Conservation (phyloP, 2,329 filamentous ascomycete species). For the Nigrograna mackinnonii region DNA sequence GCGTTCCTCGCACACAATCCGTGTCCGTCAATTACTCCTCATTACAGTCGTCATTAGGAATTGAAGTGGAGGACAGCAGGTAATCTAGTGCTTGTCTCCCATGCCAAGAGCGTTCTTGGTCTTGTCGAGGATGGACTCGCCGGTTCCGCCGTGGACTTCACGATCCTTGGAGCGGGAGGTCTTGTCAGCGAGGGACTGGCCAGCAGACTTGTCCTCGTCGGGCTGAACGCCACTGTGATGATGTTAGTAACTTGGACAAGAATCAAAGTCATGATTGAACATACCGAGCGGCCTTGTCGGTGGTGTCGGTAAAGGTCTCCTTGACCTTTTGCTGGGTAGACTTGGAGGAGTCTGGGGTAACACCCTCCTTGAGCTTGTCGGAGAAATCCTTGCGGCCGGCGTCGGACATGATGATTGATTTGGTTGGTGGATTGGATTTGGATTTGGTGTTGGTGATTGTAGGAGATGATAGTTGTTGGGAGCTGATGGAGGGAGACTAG, state of each 20-base stretch:
- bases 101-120: constrained; percentile 53
- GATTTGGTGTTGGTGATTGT: constrained; percentile 17
- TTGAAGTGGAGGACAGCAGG: too few species aligned
- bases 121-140: constrained; percentile 48
- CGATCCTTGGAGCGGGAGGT: constrained; percentile 42
- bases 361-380: constrained; percentile 59
- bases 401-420: constrained; percentile 61
- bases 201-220: constrained; percentile 59
- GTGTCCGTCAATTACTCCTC: too few species aligned
- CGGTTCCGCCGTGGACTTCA: constrained; percentile 39
- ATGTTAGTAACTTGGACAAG: constrained; percentile 18
- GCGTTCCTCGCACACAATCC: too few species aligned
- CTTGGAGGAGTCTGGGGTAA: constrained; percentile 64
- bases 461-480: constrained; percentile 12
- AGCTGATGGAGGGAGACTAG: constrained; percentile 15
- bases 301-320: constrained; percentile 59
- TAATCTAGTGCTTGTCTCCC: constrained; percentile 44
- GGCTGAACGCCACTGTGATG: constrained; percentile 48
- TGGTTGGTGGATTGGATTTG: constrained; percentile 25
- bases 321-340: constrained; percentile 63
- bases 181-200: constrained; percentile 53
- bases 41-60: too few species aligned
- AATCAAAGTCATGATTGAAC: constrained; percentile 8
- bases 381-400: constrained; percentile 63
- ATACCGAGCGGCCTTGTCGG: constrained; percentile 59